Evolutionary conservation across 306 rosid genomes (phyloP), one percentile per base, ranked within the genome.

Genomic region (Castanea sativa): DNA sequence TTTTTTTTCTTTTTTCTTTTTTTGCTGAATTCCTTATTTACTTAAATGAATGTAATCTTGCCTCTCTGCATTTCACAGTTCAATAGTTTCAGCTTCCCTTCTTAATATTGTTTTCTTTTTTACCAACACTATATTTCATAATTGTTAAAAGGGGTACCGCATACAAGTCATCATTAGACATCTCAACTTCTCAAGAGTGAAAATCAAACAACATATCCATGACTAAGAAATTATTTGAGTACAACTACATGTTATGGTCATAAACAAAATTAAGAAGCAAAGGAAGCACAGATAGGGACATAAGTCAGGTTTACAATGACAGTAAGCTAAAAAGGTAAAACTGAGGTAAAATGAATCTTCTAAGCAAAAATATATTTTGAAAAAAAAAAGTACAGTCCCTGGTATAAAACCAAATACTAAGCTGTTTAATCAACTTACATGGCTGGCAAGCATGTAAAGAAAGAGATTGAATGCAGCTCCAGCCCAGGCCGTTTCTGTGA

Each of bases 401-500:
- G 51, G 6, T 1, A 65, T 45, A 16, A 63, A 64, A 45, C 74
- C 30, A 25, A 55, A 75, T 32, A 78, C 5, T 10, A 53, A 43
- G 30, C 15, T 70, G 16, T 52, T 43, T 78, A 72, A 67, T 77
- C 56, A 55, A 89, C 98, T 87, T 89, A 94, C 98, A 87, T 94
- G 98, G 83, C 98, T 88, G 61, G 98, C 98, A 72, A 94, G 97
- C 98, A 94, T 91, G 92, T 94, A 91, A 63, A 93, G 97, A 65
- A 93, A 84, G 83, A 93, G 98, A 86, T 93, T 93, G 80, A 93
- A 91, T 73, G 98, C 97, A 78, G 97, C 98, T 86, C 98, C 98
- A 56, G 97, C 98, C 98, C 98, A 94, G n/a, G 97, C 97, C 60
- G 97, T 94, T 88, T 94, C 97, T 23, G 27, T 25, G 27, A 25